Evolutionary conservation across 495 filamentous ascomycete species (phyloP), one percentile per base, ranked within the genome.

Genomic region (Penicillium cosmopolitanum): DNA sequence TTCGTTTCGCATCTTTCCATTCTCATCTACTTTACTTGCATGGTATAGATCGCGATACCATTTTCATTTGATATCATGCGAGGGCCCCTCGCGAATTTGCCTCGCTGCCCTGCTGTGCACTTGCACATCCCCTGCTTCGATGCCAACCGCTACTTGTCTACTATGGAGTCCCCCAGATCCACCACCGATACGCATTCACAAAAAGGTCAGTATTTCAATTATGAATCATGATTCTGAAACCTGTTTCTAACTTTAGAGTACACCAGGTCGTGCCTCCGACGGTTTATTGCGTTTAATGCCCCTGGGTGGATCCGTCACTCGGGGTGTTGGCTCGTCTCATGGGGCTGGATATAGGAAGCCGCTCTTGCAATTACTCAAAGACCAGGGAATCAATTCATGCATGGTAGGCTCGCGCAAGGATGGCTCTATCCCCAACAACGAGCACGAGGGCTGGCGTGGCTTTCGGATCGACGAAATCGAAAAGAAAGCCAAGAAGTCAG

Each of bases 381-480:
- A 15, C n/a, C 53, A 68, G 56, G 69, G 69, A 6, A 63, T 71
- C 33, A 63, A 65, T 38, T 66, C 72, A 50, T 66, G 69, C 55
- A 72, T 67, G 55, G 73, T 76, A 18, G 73, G 73, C 16, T 71
- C 67, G 2, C 73, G 69, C 18, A 64, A 63, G 4, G 60, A 65
- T 38, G 73, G 73, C 51, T 67, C 71, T 48, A 76, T 76, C 69
- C 63, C 63, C 12, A 74, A 76, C 53, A 62, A 73, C 38, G 44
- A 47, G 19, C 68, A 73, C 44, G 73, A 76, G 38, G 73, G 71
- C 11, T 76, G 71, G 53, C 71, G 69, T 5, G 73, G 71, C 16
- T 65, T 71, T 7, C 58, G 57, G 23, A 74, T 72, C 25, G 62
- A 66, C 16, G 64, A 67, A 23, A 73, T 76, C 15, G 62, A 65